Evolutionary conservation across 257 asterid genomes (phyloP).

Genomic region (Primulina huaijiensis): DNA sequence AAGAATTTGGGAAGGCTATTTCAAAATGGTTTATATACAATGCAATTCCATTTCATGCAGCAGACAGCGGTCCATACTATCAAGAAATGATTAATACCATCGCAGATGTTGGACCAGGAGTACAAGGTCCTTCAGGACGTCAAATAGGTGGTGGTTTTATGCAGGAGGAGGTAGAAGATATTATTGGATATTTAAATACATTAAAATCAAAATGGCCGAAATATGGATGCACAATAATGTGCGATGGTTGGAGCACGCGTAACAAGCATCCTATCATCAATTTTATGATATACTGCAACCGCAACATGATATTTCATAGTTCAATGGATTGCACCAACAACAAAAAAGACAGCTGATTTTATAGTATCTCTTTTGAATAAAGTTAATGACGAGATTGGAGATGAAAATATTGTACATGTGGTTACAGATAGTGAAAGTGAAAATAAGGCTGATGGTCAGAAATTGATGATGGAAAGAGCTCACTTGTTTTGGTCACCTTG

Average conservation of each 20-base stretch:
- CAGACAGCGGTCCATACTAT: background rate
- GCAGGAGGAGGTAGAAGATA: too few relatives aligned
- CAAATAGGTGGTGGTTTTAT: too few relatives aligned
- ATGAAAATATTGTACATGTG: too few relatives aligned
- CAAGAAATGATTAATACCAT: slow-evolving; percentile 8
- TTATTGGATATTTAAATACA: background rate
- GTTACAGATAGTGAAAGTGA: too few relatives aligned
- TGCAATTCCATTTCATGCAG: background rate
- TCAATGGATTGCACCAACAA: background rate
- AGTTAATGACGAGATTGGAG: too few relatives aligned
- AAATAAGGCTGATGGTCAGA: too few relatives aligned
- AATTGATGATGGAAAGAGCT: too few relatives aligned
- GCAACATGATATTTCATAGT: background rate
- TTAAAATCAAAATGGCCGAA: background rate
- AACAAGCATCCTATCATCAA: background rate
- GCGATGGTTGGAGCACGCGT: background rate
- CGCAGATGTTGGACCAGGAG: background rate
- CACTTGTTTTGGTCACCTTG: background rate
- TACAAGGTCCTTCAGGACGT: background rate
- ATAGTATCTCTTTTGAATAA: too few relatives aligned
- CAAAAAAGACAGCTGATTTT: too few relatives aligned
- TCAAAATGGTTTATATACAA: too few relatives aligned
- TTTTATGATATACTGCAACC: background rate
- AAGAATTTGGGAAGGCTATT: too few relatives aligned
- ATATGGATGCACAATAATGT: background rate